Conservation (phyloP, 306 rosid genomes). For the Styphnolobium japonicum region DNA sequence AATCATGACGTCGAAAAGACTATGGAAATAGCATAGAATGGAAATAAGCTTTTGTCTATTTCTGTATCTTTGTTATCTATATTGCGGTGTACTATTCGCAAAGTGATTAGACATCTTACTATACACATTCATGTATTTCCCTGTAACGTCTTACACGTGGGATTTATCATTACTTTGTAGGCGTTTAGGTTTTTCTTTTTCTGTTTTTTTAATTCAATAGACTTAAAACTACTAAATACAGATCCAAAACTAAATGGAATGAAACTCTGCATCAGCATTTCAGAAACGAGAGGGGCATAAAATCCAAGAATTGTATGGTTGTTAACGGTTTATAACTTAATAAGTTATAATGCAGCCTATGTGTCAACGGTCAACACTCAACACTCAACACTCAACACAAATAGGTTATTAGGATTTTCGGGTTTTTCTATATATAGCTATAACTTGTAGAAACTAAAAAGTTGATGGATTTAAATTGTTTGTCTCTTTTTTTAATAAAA, state of each 20-base stretch:
- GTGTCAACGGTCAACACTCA: not conserved
- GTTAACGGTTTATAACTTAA: too few species aligned
- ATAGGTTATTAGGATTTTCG: not conserved
- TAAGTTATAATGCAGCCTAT: not conserved
- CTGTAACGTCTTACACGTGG: constrained; percentile 28
- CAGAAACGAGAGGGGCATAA: not conserved
- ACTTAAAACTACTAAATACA: not conserved
- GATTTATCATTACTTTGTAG: not conserved
- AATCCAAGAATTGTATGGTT: too few species aligned
- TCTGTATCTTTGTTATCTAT: constrained; percentile 14
- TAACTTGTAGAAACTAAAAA: constrained; percentile 7
- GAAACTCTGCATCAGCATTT: not conserved
- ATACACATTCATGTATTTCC: constrained; percentile 18
- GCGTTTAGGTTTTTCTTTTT: not conserved
- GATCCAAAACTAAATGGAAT: not conserved
- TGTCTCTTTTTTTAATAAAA: too few species aligned
- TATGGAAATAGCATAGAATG: constrained; percentile 17
- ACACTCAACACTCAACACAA: too few species aligned
- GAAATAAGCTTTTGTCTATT: constrained; percentile 38
- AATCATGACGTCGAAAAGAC: constrained; percentile 31
- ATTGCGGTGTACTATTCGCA: constrained; percentile 36
- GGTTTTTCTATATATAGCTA: constrained; percentile 6
- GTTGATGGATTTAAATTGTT: too few species aligned
- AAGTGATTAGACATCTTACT: constrained; percentile 36
- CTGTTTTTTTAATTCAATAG: not conserved